Percentiles rank a stretch among this genome's conserved stretches.
Conservation (phyloP, 345 rosid genomes). For the Heritiera fomes region DNA sequence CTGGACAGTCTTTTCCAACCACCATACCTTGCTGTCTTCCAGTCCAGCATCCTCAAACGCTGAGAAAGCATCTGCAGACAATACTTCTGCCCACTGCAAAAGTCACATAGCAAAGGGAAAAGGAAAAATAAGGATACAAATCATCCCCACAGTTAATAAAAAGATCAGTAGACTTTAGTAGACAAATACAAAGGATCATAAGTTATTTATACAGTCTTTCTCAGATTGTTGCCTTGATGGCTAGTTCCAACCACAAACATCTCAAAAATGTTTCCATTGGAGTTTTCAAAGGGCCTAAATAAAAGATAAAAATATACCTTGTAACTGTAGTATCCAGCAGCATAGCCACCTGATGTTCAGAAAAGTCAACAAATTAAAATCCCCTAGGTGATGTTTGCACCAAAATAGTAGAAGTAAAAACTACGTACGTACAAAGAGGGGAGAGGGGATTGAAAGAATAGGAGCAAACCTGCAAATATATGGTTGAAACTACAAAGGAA, state of each 20-base stretch:
- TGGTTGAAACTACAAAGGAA: constrained; percentile 85
- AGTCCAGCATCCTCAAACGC: constrained; percentile 95
- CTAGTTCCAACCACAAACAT: constrained; percentile 1
- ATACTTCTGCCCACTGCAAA: constrained; percentile 96
- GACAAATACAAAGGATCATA: constrained; percentile 6
- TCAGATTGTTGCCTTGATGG: neutral
- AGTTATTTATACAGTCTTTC: neutral
- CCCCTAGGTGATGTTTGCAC: neutral
- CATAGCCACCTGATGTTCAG: constrained; percentile 68
- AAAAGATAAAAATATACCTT: constrained; percentile 51
- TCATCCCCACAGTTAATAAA: neutral
- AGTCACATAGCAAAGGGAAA: constrained; percentile 18
- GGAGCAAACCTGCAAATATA: constrained; percentile 72
- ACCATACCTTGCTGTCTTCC: constrained; percentile 65
- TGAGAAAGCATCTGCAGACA: constrained; percentile 97
- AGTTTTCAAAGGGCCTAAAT: neutral
- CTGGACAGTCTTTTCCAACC: constrained; percentile 11
- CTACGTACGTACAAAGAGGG: neutral
- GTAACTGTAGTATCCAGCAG: constrained; percentile 97
- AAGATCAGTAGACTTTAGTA: neutral
- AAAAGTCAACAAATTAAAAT: constrained; percentile 14
- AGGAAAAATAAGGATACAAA: constrained; percentile 8
- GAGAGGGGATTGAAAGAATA: neutral
- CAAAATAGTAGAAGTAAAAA: neutral
- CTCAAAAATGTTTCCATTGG: neutral